These are phyloP conservation scores for Beauveria caledonica DNA, from an alignment of 2,329 filamentous ascomycete genomes.

Conservation along the genomic window DNA sequence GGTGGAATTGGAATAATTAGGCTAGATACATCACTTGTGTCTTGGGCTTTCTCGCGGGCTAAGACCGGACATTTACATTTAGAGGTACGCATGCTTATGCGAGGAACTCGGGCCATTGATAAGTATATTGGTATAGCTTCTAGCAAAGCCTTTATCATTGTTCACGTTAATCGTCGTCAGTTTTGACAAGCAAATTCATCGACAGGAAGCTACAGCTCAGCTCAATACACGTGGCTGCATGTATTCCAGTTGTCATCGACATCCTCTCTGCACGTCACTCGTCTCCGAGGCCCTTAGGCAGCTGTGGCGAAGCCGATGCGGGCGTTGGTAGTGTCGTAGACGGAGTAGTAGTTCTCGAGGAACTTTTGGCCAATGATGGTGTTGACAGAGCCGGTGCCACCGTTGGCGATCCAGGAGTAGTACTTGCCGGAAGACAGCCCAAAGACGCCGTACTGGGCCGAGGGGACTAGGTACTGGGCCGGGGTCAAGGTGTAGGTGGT, in stretches of 20 bases:
- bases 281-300: background rate
- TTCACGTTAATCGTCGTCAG: background rate
- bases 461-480: slow-evolving; percentile 19
- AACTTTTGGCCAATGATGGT: slow-evolving; percentile 24
- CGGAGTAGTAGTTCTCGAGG: slow-evolving; percentile 23
- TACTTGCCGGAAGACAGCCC: slow-evolving; percentile 19
- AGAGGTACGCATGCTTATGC: background rate
- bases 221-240: background rate
- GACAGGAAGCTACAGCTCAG: background rate
- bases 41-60: too few relatives aligned
- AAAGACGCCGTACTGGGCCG: slow-evolving; percentile 19
- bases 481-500: slow-evolving; percentile 22
- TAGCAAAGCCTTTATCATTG: background rate
- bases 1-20: too few relatives aligned
- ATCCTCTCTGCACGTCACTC: background rate
- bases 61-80: background rate
- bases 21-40: too few relatives aligned
- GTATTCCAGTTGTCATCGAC: background rate
- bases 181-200: background rate
- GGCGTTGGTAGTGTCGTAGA: slow-evolving; percentile 18
- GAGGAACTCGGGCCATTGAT: background rate
- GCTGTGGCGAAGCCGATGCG: slow-evolving; percentile 18
- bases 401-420: slow-evolving; percentile 22
- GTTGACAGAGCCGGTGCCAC: slow-evolving; percentile 20
- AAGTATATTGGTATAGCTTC: background rate